Base-by-base conservation (phyloP, 352 stramenopile genomes). In the Peronospora destructor region DNA sequence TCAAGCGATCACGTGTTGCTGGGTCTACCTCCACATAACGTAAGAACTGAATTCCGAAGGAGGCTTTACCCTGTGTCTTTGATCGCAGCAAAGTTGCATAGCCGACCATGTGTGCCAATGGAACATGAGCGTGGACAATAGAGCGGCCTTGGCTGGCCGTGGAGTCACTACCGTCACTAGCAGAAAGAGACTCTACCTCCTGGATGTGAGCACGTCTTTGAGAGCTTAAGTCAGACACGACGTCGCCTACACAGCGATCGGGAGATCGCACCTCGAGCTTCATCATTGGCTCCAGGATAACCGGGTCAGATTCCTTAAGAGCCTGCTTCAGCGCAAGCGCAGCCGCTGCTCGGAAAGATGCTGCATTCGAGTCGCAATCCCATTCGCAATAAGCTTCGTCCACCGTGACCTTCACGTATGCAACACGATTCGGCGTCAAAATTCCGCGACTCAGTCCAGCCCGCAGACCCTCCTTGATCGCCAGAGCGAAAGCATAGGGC, bases 281-380 rank as follows among this genome's bases (percentile, higher is more conserved):
- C 79, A 93, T 89, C 53, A 87, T 57, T 0, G 82, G 82, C 64
- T 93, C 82, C 4, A 93, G 54, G 2, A 89, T 63, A 11, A 77
- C 60, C 0, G 82, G 75, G 2, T 54, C 38, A 4, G 76, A 79
- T 35, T 83, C 46, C 9, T 65, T 64, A 0, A 93, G 57, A n/a
- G 71, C 77, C 8, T 77, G 42, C 41, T 83, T 84, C 19, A 91
- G 45, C 2, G 59, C 74, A 1, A 85, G 58, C 16, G 71, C 68
- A n/a, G 68, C 69, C 3, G 64, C 67, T 7, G 68, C 62, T 26
- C 72, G 72, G 57, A 91, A 91, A 4, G 77, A 74, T 25, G 76
- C 73, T 5, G 73, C 78, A 46, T 67, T 87, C 37, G 80, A 87
- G 55, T 91, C 71, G 2, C 50, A 43, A 45, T 86, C 73, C 62